Evolutionary conservation across 768 basidiomycete species (phyloP).

Genomic region (Brasilioporus rufonigricans): DNA sequence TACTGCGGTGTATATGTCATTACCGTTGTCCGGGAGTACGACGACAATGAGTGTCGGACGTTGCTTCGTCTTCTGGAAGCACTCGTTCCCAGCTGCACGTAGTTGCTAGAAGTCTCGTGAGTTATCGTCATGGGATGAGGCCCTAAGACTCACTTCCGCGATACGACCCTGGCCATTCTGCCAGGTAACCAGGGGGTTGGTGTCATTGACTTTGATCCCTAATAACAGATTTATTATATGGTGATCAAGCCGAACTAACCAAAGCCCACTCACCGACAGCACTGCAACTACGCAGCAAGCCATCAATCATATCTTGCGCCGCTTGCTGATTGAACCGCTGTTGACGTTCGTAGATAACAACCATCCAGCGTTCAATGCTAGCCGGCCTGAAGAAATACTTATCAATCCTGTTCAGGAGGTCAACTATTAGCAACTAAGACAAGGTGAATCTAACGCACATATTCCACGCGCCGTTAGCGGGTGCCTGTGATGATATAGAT

Average conservation of each 20-base stretch:
- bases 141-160: constrained; percentile 35
- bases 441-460: constrained; percentile 44
- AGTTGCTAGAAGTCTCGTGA: constrained; percentile 39
- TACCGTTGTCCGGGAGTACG: constrained; percentile 69
- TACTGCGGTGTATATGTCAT: constrained; percentile 73
- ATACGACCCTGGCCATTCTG: constrained; percentile 59
- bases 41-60: constrained; percentile 62
- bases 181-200: constrained; percentile 47
- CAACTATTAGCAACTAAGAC: not conserved
- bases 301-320: constrained; percentile 53
- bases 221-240: not conserved
- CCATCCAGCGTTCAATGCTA: constrained; percentile 54
- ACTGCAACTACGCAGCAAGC: constrained; percentile 46
- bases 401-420: constrained; percentile 51
- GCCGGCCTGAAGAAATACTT: constrained; percentile 64
- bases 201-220: constrained; percentile 60
- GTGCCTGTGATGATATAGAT: constrained; percentile 39
- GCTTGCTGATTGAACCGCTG: constrained; percentile 50
- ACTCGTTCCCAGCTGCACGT: constrained; percentile 47
- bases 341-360: constrained; percentile 65
- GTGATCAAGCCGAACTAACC: not conserved
- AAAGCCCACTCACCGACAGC: constrained; percentile 55
- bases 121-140: not conserved
- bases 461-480: constrained; percentile 74
- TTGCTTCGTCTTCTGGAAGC: constrained; percentile 36